Evolutionary conservation across 306 rosid genomes (phyloP), one percentile per base, ranked within the genome.

Genomic region (Macrotyloma uniflorum): DNA sequence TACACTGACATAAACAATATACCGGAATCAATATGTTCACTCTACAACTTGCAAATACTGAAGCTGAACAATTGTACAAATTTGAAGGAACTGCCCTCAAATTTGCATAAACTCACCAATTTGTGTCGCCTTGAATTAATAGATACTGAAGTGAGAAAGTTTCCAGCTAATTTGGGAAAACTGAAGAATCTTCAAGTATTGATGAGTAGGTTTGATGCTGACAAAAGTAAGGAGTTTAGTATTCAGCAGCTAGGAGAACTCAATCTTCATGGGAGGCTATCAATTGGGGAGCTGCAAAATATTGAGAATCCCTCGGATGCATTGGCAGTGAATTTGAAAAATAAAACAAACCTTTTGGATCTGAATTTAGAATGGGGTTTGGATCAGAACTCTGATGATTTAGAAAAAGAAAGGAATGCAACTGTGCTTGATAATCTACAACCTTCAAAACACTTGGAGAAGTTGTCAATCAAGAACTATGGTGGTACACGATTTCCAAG

Each of bases 1-100:
- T 0, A 0, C 1, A 54, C 32, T 0, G 0, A 2, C 30, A 54
- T 54, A 22, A 1, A 22, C 4, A 22, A 19, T 8, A 5, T 54
- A 22, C 61, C 61, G 3, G 32, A 22, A 0, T 20, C 61, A 1
- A 54, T 1, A 1, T 54, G 61, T 22, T 54, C 32, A 1, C 61
- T 54, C 16, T 54, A 1, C 5, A 54, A 54, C 16, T 54, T 54
- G 7, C 61, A 20, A 54, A 3, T 54, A 9, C 28, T 54, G 10
- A 54, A 54, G 61, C 61, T 22, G 16, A 4, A 3, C 30, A 0
- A 0, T 22, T 54, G 61, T 22, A 1, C 0, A 0, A 2, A 51
- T 20, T 51, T 51, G 4, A 0, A 51, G 5, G 59, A 51, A 26
- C 59, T 8, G 4, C 26, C 59, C 13, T 7, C 5, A 0, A 51